Evolutionary conservation across 2,329 filamentous ascomycete species (phyloP), one percentile per base, ranked within the genome.

Genomic region (Fusarium temperatum): DNA sequence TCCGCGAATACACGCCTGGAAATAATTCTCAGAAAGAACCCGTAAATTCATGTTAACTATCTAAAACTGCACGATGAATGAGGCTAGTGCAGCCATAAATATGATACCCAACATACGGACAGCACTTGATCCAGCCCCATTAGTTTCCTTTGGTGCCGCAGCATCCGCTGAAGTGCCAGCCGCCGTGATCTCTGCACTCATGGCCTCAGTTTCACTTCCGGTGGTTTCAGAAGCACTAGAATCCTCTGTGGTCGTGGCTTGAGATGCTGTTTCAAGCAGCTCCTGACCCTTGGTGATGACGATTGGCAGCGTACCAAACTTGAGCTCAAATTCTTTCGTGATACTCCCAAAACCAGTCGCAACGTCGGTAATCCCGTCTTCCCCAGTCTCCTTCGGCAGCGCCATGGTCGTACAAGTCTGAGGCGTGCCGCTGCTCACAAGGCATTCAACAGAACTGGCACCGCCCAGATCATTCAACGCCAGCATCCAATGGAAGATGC

Each of bases 401-500:
- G 26, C 6, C 8, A 30, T 45, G 17, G 30, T 32, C 2, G 64
- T 66, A 12, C 64, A 67, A 26, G 13, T 24, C 22, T 60, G 20
- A 20, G 47, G 32, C 24, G 24, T 45, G 5, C 62, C 54, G 5
- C 63, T 61, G 24, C 62, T 66, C 24, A 66, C n/a, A 13, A 66
- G 12, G 7, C 62, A 59, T 14, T 67, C 35, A n/a, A 66, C 35
- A 20, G 53, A 66, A 5, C 26, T 30, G 39, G 22, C 15, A 5
- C 39, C n/a, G 8, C 32, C 24, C 22, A 32, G n/a, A 14, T 42
- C 26, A 8, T 22, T 17, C 14, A n/a, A 11, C 13, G 18, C 13
- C 17, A 63, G 8, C 56, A 68, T 63, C 38, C 38, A 68, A 35
- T 68, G 66, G n/a, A 68, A 68, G 5, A 41, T 22, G 17, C 66